phyloP scores from a whole-genome alignment of 352 stramenopile genomes.

The Phytophthora capsici region DNA sequence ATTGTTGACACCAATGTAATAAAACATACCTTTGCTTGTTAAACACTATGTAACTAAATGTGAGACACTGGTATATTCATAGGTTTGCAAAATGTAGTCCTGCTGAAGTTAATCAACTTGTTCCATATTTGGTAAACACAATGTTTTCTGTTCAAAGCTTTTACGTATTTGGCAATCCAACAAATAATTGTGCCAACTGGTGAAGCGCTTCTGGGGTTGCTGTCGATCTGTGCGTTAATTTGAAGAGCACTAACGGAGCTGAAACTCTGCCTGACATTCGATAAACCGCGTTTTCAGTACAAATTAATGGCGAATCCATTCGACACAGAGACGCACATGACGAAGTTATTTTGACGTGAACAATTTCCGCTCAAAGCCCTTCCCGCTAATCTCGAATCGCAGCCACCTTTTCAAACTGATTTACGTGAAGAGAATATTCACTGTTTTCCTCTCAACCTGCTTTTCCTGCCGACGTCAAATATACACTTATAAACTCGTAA shows the following conservation, averaged over 20 bases:
- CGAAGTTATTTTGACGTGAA: no score
- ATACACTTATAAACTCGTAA: conserved; percentile 19
- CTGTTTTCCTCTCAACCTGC: background rate
- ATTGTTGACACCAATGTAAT: no score
- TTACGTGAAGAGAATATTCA: conserved; percentile 19
- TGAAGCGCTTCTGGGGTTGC: no score
- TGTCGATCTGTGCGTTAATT: conserved; percentile 1
- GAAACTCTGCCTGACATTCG: conserved; percentile 23
- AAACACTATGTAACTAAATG: no score
- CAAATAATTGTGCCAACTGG: no score
- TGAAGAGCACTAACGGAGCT: conserved; percentile 5
- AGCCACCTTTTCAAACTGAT: conserved; percentile 35
- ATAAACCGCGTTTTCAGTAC: conserved; percentile 19
- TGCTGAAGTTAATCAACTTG: no score
- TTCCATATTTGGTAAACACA: no score
- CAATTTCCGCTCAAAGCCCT: conserved; percentile 24
- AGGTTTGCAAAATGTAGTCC: no score
- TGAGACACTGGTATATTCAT: no score
- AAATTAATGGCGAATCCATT: conserved; percentile 10
- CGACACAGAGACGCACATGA: conserved; percentile 12
- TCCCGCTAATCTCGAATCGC: conserved; percentile 26
- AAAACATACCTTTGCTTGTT: no score
- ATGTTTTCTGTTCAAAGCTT: no score
- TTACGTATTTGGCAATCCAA: no score
- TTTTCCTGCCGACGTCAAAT: conserved; percentile 14